Conservation (phyloP, 768 basidiomycete species). For the Pleurotus citrinopileatus region DNA sequence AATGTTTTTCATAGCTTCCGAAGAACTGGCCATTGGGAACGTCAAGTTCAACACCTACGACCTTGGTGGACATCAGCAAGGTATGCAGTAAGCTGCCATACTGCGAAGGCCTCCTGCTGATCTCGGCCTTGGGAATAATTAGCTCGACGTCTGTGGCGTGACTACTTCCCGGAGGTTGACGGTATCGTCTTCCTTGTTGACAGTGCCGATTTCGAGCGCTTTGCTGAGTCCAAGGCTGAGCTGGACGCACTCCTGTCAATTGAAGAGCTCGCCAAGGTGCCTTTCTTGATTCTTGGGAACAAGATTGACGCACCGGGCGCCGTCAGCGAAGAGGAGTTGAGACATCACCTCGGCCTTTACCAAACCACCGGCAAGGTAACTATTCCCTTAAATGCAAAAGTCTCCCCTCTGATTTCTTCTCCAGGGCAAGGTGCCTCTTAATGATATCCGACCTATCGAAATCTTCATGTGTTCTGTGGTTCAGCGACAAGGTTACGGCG, state of each 20-base stretch:
- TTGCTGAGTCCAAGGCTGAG: constrained; percentile 95
- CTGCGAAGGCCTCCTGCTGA: background rate
- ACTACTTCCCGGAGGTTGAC: constrained; percentile 99
- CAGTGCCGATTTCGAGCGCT: constrained; percentile 94
- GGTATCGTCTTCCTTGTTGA: constrained; percentile 99
- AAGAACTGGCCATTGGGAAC: constrained; percentile 97
- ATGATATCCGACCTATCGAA: constrained; percentile 96
- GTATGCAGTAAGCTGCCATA: constrained; percentile 34
- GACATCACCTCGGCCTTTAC: constrained; percentile 92
- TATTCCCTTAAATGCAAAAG: background rate
- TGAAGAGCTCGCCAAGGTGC: constrained; percentile 92
- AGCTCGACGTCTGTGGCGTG: constrained; percentile 98
- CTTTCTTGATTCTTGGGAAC: constrained; percentile 98
- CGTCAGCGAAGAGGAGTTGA: constrained; percentile 95
- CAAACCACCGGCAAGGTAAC: constrained; percentile 99
- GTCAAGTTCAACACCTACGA: constrained; percentile 99
- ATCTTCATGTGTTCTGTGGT: constrained; percentile 99
- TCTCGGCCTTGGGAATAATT: constrained; percentile 4
- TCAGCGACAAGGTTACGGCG: constrained; percentile 97
- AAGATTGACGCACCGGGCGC: constrained; percentile 99
- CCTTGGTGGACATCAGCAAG: constrained; percentile 96
- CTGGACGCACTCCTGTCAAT: constrained; percentile 94
- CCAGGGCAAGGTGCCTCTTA: constrained; percentile 95
- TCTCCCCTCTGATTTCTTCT: background rate
- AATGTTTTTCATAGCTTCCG: constrained; percentile 65